These are phyloP conservation scores for Nicotiana tabacum DNA, from an alignment of 257 asterid genomes.

Conservation along the genomic window DNA sequence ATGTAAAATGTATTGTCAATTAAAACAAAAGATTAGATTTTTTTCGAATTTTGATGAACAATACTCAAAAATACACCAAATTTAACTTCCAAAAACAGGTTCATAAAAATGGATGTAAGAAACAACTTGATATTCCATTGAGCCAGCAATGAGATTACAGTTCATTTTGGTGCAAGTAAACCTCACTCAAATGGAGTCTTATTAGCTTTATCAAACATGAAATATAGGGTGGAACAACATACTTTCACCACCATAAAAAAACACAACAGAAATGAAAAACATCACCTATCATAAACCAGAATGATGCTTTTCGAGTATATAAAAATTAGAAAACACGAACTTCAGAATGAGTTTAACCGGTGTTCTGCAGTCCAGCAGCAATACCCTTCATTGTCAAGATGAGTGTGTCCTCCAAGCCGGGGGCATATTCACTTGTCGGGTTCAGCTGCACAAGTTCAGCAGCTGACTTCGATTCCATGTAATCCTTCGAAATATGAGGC, in stretches of 20 bases:
- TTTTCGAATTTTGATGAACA: too few relatives aligned
- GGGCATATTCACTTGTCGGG: slow-evolving; percentile 48
- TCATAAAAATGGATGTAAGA: not conserved
- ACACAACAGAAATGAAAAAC: not conserved
- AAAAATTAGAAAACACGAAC: not conserved
- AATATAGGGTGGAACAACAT: not conserved
- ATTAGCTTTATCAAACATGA: slow-evolving; percentile 2
- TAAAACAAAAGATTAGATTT: too few relatives aligned
- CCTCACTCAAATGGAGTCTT: not conserved
- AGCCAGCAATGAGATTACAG: not conserved
- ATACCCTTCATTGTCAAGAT: slow-evolving; percentile 58
- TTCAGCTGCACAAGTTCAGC: slow-evolving; percentile 37
- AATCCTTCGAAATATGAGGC: slow-evolving; percentile 45
- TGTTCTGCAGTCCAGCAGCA: slow-evolving; percentile 56
- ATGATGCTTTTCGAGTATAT: not conserved
- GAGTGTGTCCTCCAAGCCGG: slow-evolving; percentile 52
- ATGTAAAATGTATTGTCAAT: not conserved
- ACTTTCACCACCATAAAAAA: slow-evolving; percentile 2
- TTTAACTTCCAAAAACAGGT: not conserved
- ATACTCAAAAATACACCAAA: not conserved
- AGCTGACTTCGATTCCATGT: slow-evolving; percentile 33
- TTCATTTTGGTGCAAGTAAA: not conserved
- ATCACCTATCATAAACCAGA: not conserved
- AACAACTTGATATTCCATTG: not conserved
- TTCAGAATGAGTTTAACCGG: slow-evolving; percentile 27